Conservation (phyloP, 495 filamentous ascomycete genomes). For the Pyronema omphalodes region DNA sequence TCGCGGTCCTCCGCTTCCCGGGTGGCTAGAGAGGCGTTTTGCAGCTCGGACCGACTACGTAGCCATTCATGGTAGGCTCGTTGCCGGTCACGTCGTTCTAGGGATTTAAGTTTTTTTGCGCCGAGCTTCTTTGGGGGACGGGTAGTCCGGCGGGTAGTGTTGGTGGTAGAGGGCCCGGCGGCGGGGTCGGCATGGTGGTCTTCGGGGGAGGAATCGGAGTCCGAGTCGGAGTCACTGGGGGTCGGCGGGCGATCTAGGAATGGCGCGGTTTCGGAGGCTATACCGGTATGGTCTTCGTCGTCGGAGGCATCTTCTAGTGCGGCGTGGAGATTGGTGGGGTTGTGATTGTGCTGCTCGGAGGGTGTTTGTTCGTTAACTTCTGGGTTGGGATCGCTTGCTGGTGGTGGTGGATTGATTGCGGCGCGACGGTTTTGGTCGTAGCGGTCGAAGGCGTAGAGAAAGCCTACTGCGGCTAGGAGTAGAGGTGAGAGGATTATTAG, state of each 20-base stretch:
- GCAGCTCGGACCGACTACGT: constrained; percentile 26
- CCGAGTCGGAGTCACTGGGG: neutral
- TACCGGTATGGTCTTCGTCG: neutral
- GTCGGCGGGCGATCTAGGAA: too few relatives aligned
- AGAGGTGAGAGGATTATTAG: constrained; percentile 18
- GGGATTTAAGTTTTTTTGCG: constrained; percentile 31
- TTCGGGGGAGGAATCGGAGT: too few relatives aligned
- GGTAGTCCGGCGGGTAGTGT: too few relatives aligned
- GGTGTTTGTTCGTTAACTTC: too few relatives aligned
- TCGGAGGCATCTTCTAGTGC: neutral
- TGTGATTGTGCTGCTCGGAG: too few relatives aligned
- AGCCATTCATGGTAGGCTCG: constrained; percentile 33
- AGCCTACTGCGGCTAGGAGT: constrained; percentile 7
- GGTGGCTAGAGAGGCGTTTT: constrained; percentile 21
- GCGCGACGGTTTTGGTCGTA: neutral
- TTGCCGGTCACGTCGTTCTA: constrained; percentile 31
- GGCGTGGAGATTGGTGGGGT: neutral
- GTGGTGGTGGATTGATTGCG: neutral
- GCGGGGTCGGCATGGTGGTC: neutral
- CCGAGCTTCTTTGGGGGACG: constrained; percentile 25
- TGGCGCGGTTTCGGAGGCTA: neutral
- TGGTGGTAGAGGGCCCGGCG: neutral
- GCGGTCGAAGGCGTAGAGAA: constrained; percentile 19
- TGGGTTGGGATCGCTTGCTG: too few relatives aligned
- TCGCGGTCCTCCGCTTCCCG: constrained; percentile 27